A percentile compares a stretch with the other conserved stretches of the same genome.
phyloP scores from a whole-genome alignment of 1,284 basidiomycete species.

The Schizophyllum amplum region DNA sequence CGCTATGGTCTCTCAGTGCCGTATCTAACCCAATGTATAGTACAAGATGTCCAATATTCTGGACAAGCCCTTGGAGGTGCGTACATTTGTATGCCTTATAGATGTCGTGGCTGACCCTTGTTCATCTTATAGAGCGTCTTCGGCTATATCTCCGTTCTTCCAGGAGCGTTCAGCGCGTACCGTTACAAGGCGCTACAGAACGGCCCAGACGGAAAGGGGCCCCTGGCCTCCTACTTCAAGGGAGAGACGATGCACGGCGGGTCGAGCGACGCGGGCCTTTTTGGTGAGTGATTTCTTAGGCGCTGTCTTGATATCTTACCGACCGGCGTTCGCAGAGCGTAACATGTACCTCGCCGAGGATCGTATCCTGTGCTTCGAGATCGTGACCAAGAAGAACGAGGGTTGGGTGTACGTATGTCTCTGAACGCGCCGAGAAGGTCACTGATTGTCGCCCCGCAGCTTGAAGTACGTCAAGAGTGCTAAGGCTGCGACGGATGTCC shows the following conservation, averaged over 20 bases:
- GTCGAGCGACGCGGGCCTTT: slow-evolving; percentile 58
- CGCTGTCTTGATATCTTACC: slow-evolving; percentile 1
- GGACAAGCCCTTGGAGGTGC: slow-evolving; percentile 84
- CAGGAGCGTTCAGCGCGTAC: slow-evolving; percentile 91
- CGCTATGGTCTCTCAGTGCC: background rate
- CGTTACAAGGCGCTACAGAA: slow-evolving; percentile 81
- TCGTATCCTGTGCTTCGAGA: slow-evolving; percentile 95
- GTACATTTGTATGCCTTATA: slow-evolving; percentile 8
- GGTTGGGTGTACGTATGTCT: slow-evolving; percentile 61
- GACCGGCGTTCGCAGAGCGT: slow-evolving; percentile 38
- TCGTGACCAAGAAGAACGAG: slow-evolving; percentile 87
- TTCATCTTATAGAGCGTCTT: slow-evolving; percentile 59
- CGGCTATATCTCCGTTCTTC: slow-evolving; percentile 85
- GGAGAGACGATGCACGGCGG: slow-evolving; percentile 83
- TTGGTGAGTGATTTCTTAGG: slow-evolving; percentile 39
- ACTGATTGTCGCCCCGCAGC: slow-evolving; percentile 26
- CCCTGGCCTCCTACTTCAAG: slow-evolving; percentile 86
- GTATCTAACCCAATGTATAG: slow-evolving; percentile 23
- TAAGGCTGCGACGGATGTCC: slow-evolving; percentile 84
- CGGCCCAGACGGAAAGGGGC: slow-evolving; percentile 76
- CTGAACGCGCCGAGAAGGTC: slow-evolving; percentile 3
- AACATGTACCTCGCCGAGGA: slow-evolving; percentile 94
- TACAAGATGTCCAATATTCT: slow-evolving; percentile 92
- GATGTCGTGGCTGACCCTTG: slow-evolving; percentile 1
- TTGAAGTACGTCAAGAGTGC: slow-evolving; percentile 89